Base-by-base conservation (phyloP, 345 rosid genomes). In the Euphorbia lathyris region DNA sequence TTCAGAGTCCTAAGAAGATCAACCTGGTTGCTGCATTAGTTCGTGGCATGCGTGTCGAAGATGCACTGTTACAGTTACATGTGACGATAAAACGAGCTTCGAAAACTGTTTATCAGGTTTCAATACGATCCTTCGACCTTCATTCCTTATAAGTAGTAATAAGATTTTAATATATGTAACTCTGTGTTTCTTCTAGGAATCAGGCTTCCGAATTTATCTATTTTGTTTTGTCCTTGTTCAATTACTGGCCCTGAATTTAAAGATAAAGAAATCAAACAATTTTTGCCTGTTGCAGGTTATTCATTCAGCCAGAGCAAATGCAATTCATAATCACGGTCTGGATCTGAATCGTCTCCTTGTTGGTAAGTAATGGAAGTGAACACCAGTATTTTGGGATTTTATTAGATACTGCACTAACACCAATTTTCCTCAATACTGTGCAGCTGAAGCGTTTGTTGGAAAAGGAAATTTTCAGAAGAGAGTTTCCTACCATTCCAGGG, bases 11-110 rank as follows among this genome's bases (percentile, higher is more conserved):
- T 11, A 92, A 92, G 88, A 95, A 95, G 86, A 74, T 95, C 74
- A 92, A 95, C 72, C 78, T 95, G 76, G 97, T 92, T 76, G 99
- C 98, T 83, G 87, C 92, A 67, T 78, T 92, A 73, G 90, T 92
- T 69, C 92, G 96, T 61, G 98, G 99, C 66, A 90, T 92, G 99
- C 91, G 91, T 16, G 97, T 92, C 59, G 97, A 95, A 79, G 99
- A 92, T 85, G 99, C 98, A 69, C 77, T 92, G 25, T 65, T 95
- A 87, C 98, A 92, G 78, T 83, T 95, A 75, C 98, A 95, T 78
- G 90, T 95, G 75, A 88, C 91, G 0, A 74, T 88, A 74, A 90
- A 90, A 75, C 83, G 97, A 70, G 98, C 99, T 64, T 70, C 99
- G 13, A 86, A 86, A 66, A 95, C 92, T 2, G 92, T 95, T 19